Evolutionary conservation across 2,329 filamentous ascomycete species (phyloP).

Genomic region (Botrytis galanthina): DNA sequence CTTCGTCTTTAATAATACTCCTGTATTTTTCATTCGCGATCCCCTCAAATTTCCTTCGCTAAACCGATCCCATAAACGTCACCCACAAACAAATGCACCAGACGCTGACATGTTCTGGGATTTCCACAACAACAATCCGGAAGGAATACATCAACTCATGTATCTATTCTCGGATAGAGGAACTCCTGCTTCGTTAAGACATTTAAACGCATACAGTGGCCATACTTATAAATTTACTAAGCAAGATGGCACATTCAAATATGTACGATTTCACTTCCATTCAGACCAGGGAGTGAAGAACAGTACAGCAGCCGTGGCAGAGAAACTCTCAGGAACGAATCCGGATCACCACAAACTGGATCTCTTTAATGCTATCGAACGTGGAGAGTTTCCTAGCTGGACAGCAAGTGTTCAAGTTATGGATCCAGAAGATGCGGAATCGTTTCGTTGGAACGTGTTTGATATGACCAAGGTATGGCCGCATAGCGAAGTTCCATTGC

Average conservation of each 20-base stretch:
- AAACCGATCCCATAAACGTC: constrained; percentile 47
- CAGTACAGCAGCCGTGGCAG: constrained; percentile 57
- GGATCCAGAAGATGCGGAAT: constrained; percentile 60
- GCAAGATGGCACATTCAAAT: constrained; percentile 62
- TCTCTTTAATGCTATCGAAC: constrained; percentile 60
- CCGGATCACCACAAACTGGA: constrained; percentile 64
- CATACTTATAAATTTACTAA: constrained; percentile 68
- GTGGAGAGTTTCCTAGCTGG: constrained; percentile 61
- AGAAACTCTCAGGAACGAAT: constrained; percentile 53
- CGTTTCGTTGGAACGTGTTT: constrained; percentile 62
- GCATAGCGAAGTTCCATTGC: constrained; percentile 58
- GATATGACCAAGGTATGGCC: constrained; percentile 71
- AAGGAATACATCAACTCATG: constrained; percentile 63
- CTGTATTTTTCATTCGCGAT: constrained; percentile 70
- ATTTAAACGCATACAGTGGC: constrained; percentile 67
- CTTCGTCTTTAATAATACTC: constrained; percentile 35
- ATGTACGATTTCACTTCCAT: constrained; percentile 63
- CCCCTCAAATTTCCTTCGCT: constrained; percentile 64
- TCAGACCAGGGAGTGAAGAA: constrained; percentile 61
- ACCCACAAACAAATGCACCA: constrained; percentile 41
- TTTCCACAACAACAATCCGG: constrained; percentile 35
- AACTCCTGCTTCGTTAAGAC: constrained; percentile 61
- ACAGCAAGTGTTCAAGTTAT: constrained; percentile 63
- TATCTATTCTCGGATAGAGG: constrained; percentile 64
- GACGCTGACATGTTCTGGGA: constrained; percentile 32